Evolutionary conservation across 257 asterid genomes (phyloP), one percentile per base, ranked within the genome.

Genomic region (Eustoma russellianum): DNA sequence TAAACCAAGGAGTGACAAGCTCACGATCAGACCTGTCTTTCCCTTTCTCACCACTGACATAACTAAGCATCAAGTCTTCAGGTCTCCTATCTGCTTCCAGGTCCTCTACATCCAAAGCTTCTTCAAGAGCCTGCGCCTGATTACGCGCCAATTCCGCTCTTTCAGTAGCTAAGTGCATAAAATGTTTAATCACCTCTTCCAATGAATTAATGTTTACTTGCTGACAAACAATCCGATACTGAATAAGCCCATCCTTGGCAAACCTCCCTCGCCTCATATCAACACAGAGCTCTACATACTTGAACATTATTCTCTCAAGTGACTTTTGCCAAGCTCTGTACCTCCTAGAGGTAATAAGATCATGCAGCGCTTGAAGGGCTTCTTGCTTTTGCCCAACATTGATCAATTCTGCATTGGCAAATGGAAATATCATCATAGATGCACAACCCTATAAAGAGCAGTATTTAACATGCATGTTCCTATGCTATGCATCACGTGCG

Each of bases 201-300:
- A 90, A 56, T 3, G 98, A 90, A 38, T 76, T 70, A 47, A 83
- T 80, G 73, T 90, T 90, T 40, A 90, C 96, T 72, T 90, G 98
- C 57, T 90, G 98, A 69, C 98, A 90, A 59, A 86, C 86, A 51
- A 86, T 78, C 55, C 98, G 96, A 63, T 90, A 90, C 67, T 90
- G 96, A 59, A 80, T 86, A 51, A 90, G 86, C 35, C 96, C 98
- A 75, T 90, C 96, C 74, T 86, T 90, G 43, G 98, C 98, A 77
- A 81, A 84, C 66, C 96, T 78, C 55, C 98, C 96, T 80, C 91
- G 80, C 67, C 92, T 78, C 98, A 83, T 86, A 60, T 90, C 98
- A 51, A 86, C 98, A 67, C 96, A 90, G 12, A 90, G 74, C 71
- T 90, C 98, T 33, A 90, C 91, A 69, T 86, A 86, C 72, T 90